phyloP scores from a whole-genome alignment of 305 asterid species.

The Fraxinus sp. region DNA sequence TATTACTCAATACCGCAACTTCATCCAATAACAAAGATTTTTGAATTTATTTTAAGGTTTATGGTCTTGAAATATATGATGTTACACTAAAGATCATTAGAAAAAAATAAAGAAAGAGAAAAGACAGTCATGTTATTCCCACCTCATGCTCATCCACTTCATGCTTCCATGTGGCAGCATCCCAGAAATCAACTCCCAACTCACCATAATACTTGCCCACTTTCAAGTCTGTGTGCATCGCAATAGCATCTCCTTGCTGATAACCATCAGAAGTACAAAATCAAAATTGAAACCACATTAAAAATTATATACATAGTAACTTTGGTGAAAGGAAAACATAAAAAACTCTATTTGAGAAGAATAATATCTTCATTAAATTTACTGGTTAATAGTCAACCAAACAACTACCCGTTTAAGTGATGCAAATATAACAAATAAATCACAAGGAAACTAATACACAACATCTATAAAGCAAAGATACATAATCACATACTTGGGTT shows the following conservation, averaged over 20 bases:
- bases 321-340: neutral
- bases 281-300: neutral
- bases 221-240: conserved; percentile 60
- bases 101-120: neutral
- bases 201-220: conserved; percentile 76
- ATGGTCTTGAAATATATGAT: neutral
- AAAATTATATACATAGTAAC: neutral
- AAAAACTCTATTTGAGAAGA: neutral
- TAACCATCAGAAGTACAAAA: conserved; percentile 23
- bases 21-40: neutral
- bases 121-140: conserved; percentile 16
- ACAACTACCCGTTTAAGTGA: neutral
- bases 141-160: conserved; percentile 53
- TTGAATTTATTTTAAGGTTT: neutral
- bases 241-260: conserved; percentile 67
- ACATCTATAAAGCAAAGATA: neutral
- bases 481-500: conserved; percentile 45
- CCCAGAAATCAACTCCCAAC: conserved; percentile 75
- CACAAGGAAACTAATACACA: neutral
- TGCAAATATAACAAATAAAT: neutral
- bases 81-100: neutral
- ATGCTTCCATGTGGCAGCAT: conserved; percentile 53
- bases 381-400: neutral
- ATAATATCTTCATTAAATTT: neutral
- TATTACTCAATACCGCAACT: neutral